Base-by-base conservation (phyloP, 306 rosid species). In the Sophora flavescens region DNA sequence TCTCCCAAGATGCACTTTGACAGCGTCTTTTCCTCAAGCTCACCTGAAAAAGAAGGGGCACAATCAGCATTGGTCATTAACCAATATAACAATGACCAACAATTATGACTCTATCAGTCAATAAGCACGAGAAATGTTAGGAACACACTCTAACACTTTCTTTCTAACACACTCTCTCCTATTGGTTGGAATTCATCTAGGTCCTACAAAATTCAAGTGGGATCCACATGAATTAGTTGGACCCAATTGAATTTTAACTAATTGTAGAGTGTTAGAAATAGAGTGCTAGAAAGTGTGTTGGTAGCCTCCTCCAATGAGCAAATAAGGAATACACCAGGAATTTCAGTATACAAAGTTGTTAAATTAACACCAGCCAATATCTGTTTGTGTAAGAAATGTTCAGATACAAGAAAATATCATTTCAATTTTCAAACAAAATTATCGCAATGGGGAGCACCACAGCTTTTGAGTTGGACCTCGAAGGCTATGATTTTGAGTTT, bases 31-130 rank as follows among this genome's bases (percentile, higher is more conserved):
- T 82, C 78, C 77, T 80, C 79, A 72, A 58, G 65, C 50, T 78
- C 22, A 68, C 87, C 97, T 89, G 78, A 60, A 84, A 86, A 36
- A 17, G 22, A 56, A n/a, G 18, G 58, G 33, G 56, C 28, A 52
- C 18, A 6, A 16, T 66, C 13, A 77, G 38, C 68, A 74, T 16
- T 42, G 50, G 30, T 47, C 77, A 54, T 32, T 15, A 78, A 72
- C 14, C 58, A 77, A 41, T 4, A 44, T 10, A 42, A 42, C 48
- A 44, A 44, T 44, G 32, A 44, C 3, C 14, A 44, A 42, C 48
- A 10, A 42, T 42, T 8, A 10, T 42, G n/a, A n/a, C n/a, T n/a
- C n/a, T n/a, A n/a, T n/a, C n/a, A n/a, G n/a, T n/a, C n/a, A n/a
- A n/a, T n/a, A n/a, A n/a, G n/a, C n/a, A n/a, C n/a, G n/a, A n/a